phyloP scores from a whole-genome alignment of 2,329 filamentous ascomycete genomes.

The Colletotrichum liaoningense region DNA sequence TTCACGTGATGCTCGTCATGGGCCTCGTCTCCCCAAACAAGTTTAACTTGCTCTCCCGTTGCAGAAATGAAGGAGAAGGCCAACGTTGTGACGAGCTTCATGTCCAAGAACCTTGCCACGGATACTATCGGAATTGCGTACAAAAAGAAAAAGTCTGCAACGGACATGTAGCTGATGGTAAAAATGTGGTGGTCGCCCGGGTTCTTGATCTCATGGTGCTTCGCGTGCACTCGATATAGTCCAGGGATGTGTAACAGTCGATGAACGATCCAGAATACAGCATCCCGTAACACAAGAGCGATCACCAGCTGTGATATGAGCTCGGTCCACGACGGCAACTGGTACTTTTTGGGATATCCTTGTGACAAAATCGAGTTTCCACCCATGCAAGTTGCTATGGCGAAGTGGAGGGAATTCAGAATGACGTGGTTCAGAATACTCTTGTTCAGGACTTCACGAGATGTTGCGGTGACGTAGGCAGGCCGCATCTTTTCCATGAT shows the following conservation, averaged over 20 bases:
- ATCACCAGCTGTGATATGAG: neutral
- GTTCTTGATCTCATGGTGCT: constrained; percentile 12
- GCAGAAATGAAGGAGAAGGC: constrained; percentile 4
- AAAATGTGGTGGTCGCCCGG: neutral
- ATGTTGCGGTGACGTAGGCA: neutral
- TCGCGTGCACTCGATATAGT: constrained; percentile 7
- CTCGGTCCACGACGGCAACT: neutral
- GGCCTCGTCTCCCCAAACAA: constrained; percentile 13
- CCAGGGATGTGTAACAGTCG: neutral
- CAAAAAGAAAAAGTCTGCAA: constrained; percentile 1
- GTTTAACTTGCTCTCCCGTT: constrained; percentile 3
- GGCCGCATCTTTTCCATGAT: neutral
- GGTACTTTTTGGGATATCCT: neutral
- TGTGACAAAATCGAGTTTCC: neutral
- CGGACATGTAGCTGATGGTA: constrained; percentile 18
- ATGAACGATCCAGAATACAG: neutral
- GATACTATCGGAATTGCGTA: constrained; percentile 2
- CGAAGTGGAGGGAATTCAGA: neutral
- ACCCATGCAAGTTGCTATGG: neutral
- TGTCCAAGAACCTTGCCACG: neutral
- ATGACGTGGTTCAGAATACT: constrained; percentile 7
- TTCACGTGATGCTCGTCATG: constrained; percentile 15
- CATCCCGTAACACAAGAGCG: constrained; percentile 1
- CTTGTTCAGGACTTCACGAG: neutral
- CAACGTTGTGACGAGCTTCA: constrained; percentile 5